Conservation (phyloP, 1,139 yeast species). For the Blastobotrys petasosporus region DNA sequence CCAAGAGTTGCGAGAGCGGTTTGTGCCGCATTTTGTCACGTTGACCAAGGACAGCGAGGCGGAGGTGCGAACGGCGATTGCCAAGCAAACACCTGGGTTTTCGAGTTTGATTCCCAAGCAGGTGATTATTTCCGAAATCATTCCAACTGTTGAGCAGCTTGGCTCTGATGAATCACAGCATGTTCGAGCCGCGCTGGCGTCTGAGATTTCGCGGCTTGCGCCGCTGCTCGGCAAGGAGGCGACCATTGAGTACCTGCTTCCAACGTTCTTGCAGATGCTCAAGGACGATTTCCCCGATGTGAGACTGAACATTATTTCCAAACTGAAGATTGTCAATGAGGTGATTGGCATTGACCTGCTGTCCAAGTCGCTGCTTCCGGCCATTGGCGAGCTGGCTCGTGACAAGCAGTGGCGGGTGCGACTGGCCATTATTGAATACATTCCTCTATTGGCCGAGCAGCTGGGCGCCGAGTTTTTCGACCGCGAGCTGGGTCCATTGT, state of each 20-base stretch:
- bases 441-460: conserved; percentile 93
- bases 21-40: conserved; percentile 64
- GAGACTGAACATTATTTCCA: conserved; percentile 86
- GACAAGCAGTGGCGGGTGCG: conserved; percentile 98
- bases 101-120: conserved; percentile 40
- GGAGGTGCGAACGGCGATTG: conserved; percentile 91
- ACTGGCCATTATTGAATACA: conserved; percentile 92
- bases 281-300: conserved; percentile 98
- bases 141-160: conserved; percentile 78
- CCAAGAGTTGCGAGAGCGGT: conserved; percentile 48
- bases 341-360: conserved; percentile 88
- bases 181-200: conserved; percentile 88
- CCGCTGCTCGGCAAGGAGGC: conserved; percentile 81
- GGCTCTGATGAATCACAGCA: conserved; percentile 89
- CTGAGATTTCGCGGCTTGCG: conserved; percentile 79
- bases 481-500: conserved; percentile 80
- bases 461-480: conserved; percentile 91
- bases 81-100: conserved; percentile 85
- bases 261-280: conserved; percentile 86
- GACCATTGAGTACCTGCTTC: conserved; percentile 77
- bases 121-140: conserved; percentile 59
- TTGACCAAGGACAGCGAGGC: conserved; percentile 92
- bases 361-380: conserved; percentile 85
- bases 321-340: conserved; percentile 84
- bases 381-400: conserved; percentile 91